Percentiles rank a stretch among this genome's conserved stretches.
These are phyloP conservation scores for Hypoxylon sp. DNA, from an alignment of 2,329 filamentous ascomycete genomes.

Conservation along the genomic window DNA sequence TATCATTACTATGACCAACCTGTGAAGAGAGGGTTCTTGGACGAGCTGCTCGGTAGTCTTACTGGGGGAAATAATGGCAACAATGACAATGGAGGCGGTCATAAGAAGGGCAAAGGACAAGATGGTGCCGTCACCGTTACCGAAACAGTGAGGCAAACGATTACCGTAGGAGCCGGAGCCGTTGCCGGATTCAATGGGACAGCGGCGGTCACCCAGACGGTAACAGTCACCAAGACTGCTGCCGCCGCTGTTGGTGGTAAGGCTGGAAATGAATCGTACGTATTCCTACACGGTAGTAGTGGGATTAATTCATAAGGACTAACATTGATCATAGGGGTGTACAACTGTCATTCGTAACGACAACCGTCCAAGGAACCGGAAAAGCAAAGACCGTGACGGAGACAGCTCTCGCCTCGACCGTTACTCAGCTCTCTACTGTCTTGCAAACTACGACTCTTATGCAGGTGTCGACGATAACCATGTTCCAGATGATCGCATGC, in stretches of 20 bases:
- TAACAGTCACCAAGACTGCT: slow-evolving; percentile 49
- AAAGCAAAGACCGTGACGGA: slow-evolving; percentile 54
- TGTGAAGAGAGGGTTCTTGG: slow-evolving; percentile 50
- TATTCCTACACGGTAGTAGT: slow-evolving; percentile 6
- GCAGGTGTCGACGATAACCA: slow-evolving; percentile 49
- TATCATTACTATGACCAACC: slow-evolving; percentile 43
- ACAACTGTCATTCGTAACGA: slow-evolving; percentile 58
- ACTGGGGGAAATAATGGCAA: slow-evolving; percentile 8
- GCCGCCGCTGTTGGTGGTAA: slow-evolving; percentile 30
- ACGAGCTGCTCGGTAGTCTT: slow-evolving; percentile 43
- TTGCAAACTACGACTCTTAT: slow-evolving; percentile 46
- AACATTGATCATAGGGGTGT: slow-evolving; percentile 26
- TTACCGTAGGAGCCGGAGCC: slow-evolving; percentile 54
- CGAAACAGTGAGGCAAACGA: slow-evolving; percentile 55
- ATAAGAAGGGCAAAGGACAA: slow-evolving; percentile 42
- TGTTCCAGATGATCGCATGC: slow-evolving; percentile 53
- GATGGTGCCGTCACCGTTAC: slow-evolving; percentile 51
- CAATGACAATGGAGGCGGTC: slow-evolving; percentile 28
- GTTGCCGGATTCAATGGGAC: slow-evolving; percentile 52
- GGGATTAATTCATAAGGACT: slow-evolving; percentile 18
- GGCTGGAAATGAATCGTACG: slow-evolving; percentile 35
- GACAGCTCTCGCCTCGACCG: slow-evolving; percentile 53
- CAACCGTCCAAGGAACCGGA: slow-evolving; percentile 55
- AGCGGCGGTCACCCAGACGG: slow-evolving; percentile 45
- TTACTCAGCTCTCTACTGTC: slow-evolving; percentile 41